A percentile compares a stretch with the other conserved stretches of the same genome.
These are phyloP conservation scores for Sarocladium oryzae DNA, from an alignment of 2,329 filamentous ascomycete genomes.

Conservation along the genomic window DNA sequence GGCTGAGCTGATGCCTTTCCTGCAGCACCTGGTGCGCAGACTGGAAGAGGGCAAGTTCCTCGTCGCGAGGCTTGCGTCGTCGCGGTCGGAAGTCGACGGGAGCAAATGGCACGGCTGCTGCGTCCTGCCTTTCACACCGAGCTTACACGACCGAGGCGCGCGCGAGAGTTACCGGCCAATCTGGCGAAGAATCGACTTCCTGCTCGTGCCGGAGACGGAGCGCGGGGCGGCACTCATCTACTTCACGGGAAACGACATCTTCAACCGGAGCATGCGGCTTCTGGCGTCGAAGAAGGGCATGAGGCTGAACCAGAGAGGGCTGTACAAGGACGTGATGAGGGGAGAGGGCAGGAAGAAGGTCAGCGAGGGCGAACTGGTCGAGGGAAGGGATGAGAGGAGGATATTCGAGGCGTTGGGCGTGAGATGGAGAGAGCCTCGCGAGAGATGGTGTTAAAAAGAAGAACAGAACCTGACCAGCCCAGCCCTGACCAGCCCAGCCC, in stretches of 20 bases:
- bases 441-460: conserved; percentile 61
- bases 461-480: neutral
- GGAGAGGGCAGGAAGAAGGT: conserved; percentile 51
- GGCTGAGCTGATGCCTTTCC: conserved; percentile 52
- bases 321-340: conserved; percentile 66
- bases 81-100: conserved; percentile 36
- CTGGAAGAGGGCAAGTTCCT: conserved; percentile 61
- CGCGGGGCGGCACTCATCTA: conserved; percentile 85
- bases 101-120: conserved; percentile 89
- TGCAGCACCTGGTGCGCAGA: conserved; percentile 55
- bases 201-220: conserved; percentile 74
- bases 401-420: conserved; percentile 81
- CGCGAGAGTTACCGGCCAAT: conserved; percentile 28
- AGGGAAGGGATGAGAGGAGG: conserved; percentile 66
- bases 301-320: conserved; percentile 75
- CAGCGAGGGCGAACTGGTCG: conserved; percentile 63
- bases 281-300: conserved; percentile 75
- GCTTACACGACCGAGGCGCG: conserved; percentile 18
- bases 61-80: conserved; percentile 59
- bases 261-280: conserved; percentile 79
- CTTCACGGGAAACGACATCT: conserved; percentile 92
- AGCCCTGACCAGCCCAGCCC: neutral
- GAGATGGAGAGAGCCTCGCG: conserved; percentile 72
- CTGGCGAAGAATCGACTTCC: conserved; percentile 80
- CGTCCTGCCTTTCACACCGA: conserved; percentile 47